Percentiles rank a stretch among this genome's conserved stretches.
phyloP scores from a whole-genome alignment of 768 basidiomycete genomes.

The Russula sp. region DNA sequence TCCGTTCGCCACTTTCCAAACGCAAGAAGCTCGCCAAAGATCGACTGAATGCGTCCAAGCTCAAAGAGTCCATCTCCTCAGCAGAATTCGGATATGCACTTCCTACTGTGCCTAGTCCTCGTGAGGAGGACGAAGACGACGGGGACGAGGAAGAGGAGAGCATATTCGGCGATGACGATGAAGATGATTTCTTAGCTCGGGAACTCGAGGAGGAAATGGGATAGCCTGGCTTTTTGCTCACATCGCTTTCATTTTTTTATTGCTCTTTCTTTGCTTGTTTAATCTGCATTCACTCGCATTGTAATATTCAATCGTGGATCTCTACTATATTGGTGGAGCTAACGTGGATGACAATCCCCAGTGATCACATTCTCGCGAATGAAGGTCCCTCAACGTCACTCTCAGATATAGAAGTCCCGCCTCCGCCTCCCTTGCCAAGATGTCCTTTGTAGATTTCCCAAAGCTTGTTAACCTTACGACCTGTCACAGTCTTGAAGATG shows the following conservation, averaged over 20 bases:
- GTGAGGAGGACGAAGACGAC: constrained; percentile 34
- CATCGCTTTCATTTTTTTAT: constrained; percentile 16
- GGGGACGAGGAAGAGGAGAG: constrained; percentile 49
- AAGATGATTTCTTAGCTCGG: constrained; percentile 78
- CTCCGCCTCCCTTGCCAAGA: constrained; percentile 33
- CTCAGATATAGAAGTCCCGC: background rate
- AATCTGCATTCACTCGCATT: constrained; percentile 14
- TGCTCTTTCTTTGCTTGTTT: background rate
- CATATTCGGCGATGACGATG: constrained; percentile 48
- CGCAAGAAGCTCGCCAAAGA: constrained; percentile 72
- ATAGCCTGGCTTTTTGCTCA: constrained; percentile 39
- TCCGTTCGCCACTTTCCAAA: constrained; percentile 73
- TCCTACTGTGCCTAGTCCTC: constrained; percentile 11
- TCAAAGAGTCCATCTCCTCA: constrained; percentile 51
- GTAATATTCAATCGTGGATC: constrained; percentile 25
- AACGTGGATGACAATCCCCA: constrained; percentile 3
- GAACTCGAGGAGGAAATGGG: constrained; percentile 77
- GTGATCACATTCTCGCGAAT: background rate
- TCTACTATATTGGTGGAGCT: constrained; percentile 19
- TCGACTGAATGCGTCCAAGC: constrained; percentile 59
- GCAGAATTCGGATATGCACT: constrained; percentile 24
- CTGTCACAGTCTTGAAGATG: constrained; percentile 54
- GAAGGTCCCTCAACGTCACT: background rate
- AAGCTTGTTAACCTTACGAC: constrained; percentile 50
- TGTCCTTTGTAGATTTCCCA: constrained; percentile 56